Conservation (phyloP, 192 early-diverging fungal genomes). For the Umbelopsis sp. region DNA sequence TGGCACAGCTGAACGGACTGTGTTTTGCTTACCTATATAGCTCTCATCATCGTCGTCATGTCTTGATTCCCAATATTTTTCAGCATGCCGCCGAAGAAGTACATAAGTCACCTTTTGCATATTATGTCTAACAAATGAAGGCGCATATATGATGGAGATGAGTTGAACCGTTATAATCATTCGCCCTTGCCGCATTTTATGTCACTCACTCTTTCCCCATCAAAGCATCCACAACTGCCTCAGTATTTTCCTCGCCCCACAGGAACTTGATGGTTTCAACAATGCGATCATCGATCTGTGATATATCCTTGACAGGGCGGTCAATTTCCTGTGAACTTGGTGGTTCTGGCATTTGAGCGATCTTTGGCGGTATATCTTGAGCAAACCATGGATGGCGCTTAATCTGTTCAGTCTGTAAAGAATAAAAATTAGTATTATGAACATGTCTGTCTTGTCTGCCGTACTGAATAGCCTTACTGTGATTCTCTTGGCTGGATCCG, state of each 20-base stretch:
- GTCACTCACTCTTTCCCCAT: conserved; percentile 34
- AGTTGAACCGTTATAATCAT: neutral
- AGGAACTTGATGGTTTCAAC: conserved; percentile 41
- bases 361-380: conserved; percentile 36
- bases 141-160: neutral
- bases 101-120: conserved; percentile 47
- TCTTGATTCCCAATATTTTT: conserved; percentile 38
- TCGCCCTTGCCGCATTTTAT: neutral
- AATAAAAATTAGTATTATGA: neutral
- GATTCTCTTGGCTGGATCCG: conserved; percentile 47
- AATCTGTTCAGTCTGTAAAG: conserved; percentile 49
- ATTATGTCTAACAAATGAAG: conserved; percentile 34
- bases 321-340: conserved; percentile 38
- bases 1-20: neutral
- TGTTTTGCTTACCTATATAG: conserved; percentile 2
- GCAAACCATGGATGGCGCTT: conserved; percentile 55
- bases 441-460: too few species aligned
- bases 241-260: conserved; percentile 40
- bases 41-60: conserved; percentile 36
- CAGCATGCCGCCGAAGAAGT: conserved; percentile 39
- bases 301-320: conserved; percentile 30
- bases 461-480: conserved; percentile 35
- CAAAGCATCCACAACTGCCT: conserved; percentile 32
- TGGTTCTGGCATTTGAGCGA: conserved; percentile 31
- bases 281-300: conserved; percentile 40